Base-by-base conservation (phyloP, 2,329 filamentous ascomycete genomes). In the Nemania diffusa region DNA sequence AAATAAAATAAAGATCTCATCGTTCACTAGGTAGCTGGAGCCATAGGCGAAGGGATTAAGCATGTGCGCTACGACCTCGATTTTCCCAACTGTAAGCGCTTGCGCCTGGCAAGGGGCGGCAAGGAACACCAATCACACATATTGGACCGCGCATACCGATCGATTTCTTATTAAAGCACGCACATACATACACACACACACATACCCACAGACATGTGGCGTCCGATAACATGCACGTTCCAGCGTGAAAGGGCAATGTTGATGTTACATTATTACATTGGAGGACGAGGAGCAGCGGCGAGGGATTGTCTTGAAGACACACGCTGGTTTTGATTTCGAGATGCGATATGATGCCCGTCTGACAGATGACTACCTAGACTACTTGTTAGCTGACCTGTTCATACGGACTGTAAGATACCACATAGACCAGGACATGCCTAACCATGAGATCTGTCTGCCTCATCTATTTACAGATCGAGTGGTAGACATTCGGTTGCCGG, bases 191-290 rank as follows among this genome's bases (percentile, higher is more conserved):
- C 32, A 34, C 32, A 5, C 32, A 11, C 34, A 15, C 11, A 40
- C 37, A 40, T 40, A 17, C 17, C 13, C 37, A 15, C 5, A 34
- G 32, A n/a, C 40, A 20, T 48, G 46, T 58, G 51, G 50, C 59
- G 51, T 62, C 55, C 15, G 50, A 44, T 37, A 60, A 71, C 27
- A 58, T 64, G 60, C 50, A 40, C 24, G 56, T 27, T 56, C 50
- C 57, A 61, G 65, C 64, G 70, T 69, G 37, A 66, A 71, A 71
- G 42, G 51, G 44, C n/a, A 26, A 50, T 63, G 69, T 64, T 67
- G 29, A 64, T 32, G 53, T 24, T 53, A 20, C 29, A 34, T 34
- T 24, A 27, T 62, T 69, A 59, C 57, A 68, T 65, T n/a, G n/a
- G n/a, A n/a, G n/a, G n/a, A n/a, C n/a, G n/a, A n/a, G n/a, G n/a